Evolutionary conservation across 176 grass and related monocot genomes (phyloP), one percentile per base, ranked within the genome.

Genomic region (Raddia distichophylla): DNA sequence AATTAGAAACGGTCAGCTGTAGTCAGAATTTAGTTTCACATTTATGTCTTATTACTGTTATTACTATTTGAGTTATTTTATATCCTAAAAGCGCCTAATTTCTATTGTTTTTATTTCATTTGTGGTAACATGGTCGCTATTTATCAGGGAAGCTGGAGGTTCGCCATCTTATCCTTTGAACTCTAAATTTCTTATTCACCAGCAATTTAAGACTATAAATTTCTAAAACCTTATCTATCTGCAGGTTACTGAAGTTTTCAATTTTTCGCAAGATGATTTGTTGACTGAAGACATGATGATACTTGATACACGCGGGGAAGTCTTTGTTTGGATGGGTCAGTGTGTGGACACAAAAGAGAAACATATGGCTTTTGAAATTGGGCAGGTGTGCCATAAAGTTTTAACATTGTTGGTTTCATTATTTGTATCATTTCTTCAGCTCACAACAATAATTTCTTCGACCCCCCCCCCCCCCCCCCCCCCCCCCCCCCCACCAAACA

Each of bases 191-290:
- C 1, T 60, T 42, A 67, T 80, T n/a, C 18, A 74, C 55, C n/a
- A 73, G 44, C 8, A 60, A 77, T 72, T 71, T 56, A 44, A 13
- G 16, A 80, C 64, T 80, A 46, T 40, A 8, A 43, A 76, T 56
- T 59, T 13, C 59, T 82, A 34, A 62, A 85, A 49, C 11, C 55
- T 73, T 71, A 13, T 76, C 16, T 89, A 48, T 72, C n/a, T 78
- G 35, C 60, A 98, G 92, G 88, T 95, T 79, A 79, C 71, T 13
- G 92, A 98, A 81, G 78, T 95, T 82, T 95, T 73, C 71, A 98
- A 98, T 86, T 98, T 95, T 86, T 93, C 92, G 60, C 95, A 98
- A 98, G 95, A 98, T 82, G 92, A 98, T 87, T 81, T 98, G 44
- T 86, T 98, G 80, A 95, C 96, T 3, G 96, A 98, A 87, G 96